These are phyloP conservation scores for Symbiodinium natans DNA, from an alignment of 73 alveolate genomes.

Conservation along the genomic window DNA sequence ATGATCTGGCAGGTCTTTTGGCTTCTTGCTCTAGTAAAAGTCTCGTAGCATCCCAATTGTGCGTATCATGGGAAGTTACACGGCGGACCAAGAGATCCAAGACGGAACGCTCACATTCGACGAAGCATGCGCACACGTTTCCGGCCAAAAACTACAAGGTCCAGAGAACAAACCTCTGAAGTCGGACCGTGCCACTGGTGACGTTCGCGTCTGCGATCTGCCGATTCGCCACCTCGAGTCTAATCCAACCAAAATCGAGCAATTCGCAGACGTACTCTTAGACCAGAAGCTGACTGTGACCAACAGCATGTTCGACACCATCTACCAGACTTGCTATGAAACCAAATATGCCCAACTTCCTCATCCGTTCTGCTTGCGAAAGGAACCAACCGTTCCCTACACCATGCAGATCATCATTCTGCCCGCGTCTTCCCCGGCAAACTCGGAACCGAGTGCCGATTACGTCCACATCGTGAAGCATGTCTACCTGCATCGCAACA, in stretches of 20 bases:
- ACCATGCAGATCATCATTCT: slow-evolving; percentile 18
- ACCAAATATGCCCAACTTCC: neutral
- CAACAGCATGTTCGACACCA: neutral
- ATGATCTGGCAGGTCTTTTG: too few relatives aligned
- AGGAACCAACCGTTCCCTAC: slow-evolving; percentile 10
- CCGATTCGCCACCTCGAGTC: neutral
- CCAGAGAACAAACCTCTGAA: neutral
- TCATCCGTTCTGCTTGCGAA: neutral
- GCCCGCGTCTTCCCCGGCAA: neutral
- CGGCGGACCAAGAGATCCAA: neutral
- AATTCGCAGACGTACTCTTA: neutral
- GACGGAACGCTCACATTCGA: neutral
- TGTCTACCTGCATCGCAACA: neutral
- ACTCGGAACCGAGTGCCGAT: neutral
- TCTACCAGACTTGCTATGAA: neutral
- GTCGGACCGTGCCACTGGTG: neutral
- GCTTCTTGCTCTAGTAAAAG: too few relatives aligned
- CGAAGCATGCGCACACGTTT: neutral
- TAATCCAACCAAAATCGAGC: neutral
- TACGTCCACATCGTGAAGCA: slow-evolving; percentile 15
- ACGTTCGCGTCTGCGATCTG: neutral
- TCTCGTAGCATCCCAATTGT: too few relatives aligned
- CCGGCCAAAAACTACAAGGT: neutral
- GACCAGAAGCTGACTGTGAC: neutral
- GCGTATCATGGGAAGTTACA: neutral